Conservation (phyloP, 441 rosid genomes). For the Heliophila coronopifolia region DNA sequence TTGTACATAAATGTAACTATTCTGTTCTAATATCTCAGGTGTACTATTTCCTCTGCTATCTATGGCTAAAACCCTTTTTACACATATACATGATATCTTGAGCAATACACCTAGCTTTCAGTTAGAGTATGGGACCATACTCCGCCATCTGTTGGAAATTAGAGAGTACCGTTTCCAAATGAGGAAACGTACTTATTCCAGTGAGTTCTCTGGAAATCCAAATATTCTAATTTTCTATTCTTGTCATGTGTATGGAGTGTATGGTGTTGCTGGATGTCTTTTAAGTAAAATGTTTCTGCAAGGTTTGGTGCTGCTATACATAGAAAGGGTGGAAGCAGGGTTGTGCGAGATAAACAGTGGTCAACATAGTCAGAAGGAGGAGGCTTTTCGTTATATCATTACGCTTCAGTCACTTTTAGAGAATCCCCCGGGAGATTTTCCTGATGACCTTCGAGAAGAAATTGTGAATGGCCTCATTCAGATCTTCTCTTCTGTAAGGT, state of each 20-base stretch:
- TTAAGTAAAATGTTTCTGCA: constrained; percentile 25
- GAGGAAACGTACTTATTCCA: constrained; percentile 58
- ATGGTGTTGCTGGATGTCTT: constrained; percentile 15
- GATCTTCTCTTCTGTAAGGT: constrained; percentile 75
- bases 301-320: constrained; percentile 64
- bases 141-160: constrained; percentile 63
- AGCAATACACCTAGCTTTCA: constrained; percentile 77
- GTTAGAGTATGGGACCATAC: constrained; percentile 74
- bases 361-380: constrained; percentile 65
- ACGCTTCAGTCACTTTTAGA: constrained; percentile 75
- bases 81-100: constrained; percentile 65
- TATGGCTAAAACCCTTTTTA: constrained; percentile 61
- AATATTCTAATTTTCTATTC: constrained; percentile 7
- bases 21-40: constrained; percentile 41
- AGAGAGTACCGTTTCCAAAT: constrained; percentile 74
- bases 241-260: constrained; percentile 14
- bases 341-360: constrained; percentile 40
- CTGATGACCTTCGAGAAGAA: constrained; percentile 59
- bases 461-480: constrained; percentile 57
- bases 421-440: constrained; percentile 87
- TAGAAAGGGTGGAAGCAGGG: constrained; percentile 67
- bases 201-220: constrained; percentile 43
- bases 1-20: too few relatives aligned
- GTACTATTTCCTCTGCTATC: constrained; percentile 52
- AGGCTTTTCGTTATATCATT: constrained; percentile 55